Conservation (phyloP, 768 basidiomycete genomes). For the Lentinula edodes region DNA sequence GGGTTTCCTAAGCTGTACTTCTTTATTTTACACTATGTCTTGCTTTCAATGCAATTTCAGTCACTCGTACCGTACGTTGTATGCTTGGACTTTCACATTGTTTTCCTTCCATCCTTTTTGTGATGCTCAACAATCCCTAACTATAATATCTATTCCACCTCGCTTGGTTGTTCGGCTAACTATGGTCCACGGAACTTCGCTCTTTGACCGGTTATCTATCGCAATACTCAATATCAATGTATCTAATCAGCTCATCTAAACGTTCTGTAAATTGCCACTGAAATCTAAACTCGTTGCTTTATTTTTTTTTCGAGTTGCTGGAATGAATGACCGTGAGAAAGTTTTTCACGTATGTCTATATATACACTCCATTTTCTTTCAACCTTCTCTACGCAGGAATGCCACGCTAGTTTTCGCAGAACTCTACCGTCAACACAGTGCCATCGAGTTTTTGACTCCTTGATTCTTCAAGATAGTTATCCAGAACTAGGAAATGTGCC, state of each 20-base stretch:
- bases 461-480: background rate
- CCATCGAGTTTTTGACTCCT: too few species aligned
- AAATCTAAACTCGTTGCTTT: background rate
- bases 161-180: background rate
- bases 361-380: background rate
- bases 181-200: background rate
- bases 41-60: slow-evolving; percentile 1
- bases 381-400: background rate
- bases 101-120: background rate
- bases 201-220: background rate
- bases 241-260: background rate
- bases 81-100: background rate
- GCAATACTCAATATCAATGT: background rate
- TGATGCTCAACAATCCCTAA: background rate
- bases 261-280: background rate
- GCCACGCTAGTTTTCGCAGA: background rate
- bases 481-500: slow-evolving; percentile 1
- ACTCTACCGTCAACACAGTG: background rate
- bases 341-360: background rate
- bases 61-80: background rate
- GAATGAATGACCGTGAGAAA: background rate
- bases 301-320: background rate
- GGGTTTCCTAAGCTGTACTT: background rate
- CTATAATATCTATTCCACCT: background rate
- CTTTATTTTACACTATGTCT: background rate